These are phyloP conservation scores for Chrysoporthe deuterocubensis DNA, from an alignment of 2,329 filamentous ascomycete genomes.

Conservation along the genomic window DNA sequence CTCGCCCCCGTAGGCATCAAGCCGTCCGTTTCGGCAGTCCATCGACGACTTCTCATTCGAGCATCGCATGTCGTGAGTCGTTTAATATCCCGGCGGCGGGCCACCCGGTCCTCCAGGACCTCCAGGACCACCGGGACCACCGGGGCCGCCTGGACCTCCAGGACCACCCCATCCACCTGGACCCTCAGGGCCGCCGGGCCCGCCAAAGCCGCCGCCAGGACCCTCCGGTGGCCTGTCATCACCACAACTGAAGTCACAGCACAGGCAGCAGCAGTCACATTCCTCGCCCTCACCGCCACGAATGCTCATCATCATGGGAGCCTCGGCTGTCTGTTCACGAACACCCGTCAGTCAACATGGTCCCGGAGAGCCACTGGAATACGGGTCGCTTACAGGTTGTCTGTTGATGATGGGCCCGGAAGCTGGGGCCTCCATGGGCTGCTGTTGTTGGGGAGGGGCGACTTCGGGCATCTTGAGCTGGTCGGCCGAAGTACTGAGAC, in stretches of 20 bases:
- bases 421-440: slow-evolving; percentile 22
- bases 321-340: slow-evolving; percentile 15
- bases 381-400: slow-evolving; percentile 18
- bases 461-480: slow-evolving; percentile 24
- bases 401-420: slow-evolving; percentile 9
- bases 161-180: slow-evolving; percentile 1
- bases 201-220: slow-evolving; percentile 14
- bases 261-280: slow-evolving; percentile 24
- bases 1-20: neutral
- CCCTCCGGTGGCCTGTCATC: slow-evolving; percentile 17
- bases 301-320: slow-evolving; percentile 23
- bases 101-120: slow-evolving; percentile 14
- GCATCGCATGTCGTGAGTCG: neutral
- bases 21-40: neutral
- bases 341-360: neutral
- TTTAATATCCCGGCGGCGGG: neutral
- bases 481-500: neutral
- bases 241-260: slow-evolving; percentile 19
- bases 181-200: neutral
- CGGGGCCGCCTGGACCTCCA: slow-evolving; percentile 4
- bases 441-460: slow-evolving; percentile 24
- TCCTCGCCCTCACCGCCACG: slow-evolving; percentile 26
- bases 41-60: neutral
- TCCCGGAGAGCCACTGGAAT: no score
- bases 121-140: neutral